phyloP scores from a whole-genome alignment of 2,329 filamentous ascomycete species.

The Alternaria gansuensis region DNA sequence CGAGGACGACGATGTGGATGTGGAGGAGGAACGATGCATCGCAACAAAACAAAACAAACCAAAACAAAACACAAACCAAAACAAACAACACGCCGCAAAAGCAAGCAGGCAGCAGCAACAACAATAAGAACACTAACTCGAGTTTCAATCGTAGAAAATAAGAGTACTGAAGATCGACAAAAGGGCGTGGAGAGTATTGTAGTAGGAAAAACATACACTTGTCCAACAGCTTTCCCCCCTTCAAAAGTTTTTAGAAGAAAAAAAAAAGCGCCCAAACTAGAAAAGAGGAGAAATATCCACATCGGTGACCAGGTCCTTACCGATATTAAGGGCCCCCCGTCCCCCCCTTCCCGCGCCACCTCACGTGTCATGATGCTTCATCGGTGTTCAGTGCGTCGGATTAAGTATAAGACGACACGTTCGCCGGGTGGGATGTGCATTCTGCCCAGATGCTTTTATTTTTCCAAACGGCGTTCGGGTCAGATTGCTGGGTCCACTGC shows the following conservation, averaged over 20 bases:
- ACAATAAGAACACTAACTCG: not conserved
- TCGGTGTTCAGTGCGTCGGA: conserved; percentile 1
- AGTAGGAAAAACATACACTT: not conserved
- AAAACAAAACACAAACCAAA: not conserved
- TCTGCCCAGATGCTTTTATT: not conserved
- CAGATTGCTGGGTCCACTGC: not conserved
- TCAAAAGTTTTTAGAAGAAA: not conserved
- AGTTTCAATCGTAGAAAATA: not conserved
- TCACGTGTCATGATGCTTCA: conserved; percentile 6
- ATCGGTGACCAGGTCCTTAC: not conserved
- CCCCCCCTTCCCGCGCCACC: not conserved
- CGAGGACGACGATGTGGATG: conserved; percentile 11
- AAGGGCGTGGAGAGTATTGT: not conserved
- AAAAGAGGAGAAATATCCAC: not conserved
- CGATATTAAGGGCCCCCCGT: conserved; percentile 6
- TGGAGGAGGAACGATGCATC: conserved; percentile 14
- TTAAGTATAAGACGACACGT: not conserved
- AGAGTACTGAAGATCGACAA: not conserved
- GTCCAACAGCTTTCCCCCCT: not conserved
- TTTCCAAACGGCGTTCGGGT: not conserved
- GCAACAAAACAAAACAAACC: not conserved
- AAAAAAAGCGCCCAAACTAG: not conserved
- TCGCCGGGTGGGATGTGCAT: not conserved
- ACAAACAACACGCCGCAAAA: not conserved
- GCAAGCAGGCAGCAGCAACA: not conserved